Conservation (phyloP, 73 alveolate species). For the Paraurostyla sp. region DNA sequence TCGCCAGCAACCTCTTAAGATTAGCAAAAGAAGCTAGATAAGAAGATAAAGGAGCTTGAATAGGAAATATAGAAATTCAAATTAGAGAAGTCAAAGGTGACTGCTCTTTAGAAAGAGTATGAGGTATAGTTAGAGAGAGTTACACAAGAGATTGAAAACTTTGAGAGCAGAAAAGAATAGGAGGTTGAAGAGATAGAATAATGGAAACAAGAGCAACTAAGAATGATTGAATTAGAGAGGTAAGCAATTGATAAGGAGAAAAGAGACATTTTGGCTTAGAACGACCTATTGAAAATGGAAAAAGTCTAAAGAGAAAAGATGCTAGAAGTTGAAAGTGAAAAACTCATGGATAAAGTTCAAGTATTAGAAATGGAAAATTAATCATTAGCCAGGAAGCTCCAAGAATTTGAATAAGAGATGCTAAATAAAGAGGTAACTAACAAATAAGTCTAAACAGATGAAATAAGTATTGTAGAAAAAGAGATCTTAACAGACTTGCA, state of each 20-base stretch:
- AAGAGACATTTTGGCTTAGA: background rate
- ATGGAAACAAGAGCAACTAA: slow-evolving; percentile 24
- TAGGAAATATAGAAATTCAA: slow-evolving; percentile 16
- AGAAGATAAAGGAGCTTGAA: slow-evolving; percentile 9
- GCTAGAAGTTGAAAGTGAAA: background rate
- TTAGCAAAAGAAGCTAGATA: background rate
- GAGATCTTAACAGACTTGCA: background rate
- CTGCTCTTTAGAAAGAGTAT: background rate
- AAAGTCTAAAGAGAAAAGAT: background rate
- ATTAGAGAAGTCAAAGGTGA: slow-evolving; percentile 12
- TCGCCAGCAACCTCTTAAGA: background rate
- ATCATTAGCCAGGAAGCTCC: background rate
- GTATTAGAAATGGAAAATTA: background rate
- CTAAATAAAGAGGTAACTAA: background rate
- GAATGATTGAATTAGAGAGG: slow-evolving; percentile 3
- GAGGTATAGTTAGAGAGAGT: slow-evolving; percentile 47
- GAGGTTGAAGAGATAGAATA: slow-evolving; percentile 11
- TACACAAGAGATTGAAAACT: slow-evolving; percentile 30
- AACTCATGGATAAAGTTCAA: background rate
- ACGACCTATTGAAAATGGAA: background rate
- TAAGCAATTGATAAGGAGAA: background rate
- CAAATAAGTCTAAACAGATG: background rate
- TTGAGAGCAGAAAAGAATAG: slow-evolving; percentile 24
- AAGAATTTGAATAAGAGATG: no score
- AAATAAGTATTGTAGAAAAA: background rate